These are phyloP conservation scores for Melastoma candidum DNA, from an alignment of 441 rosid species.

Conservation along the genomic window DNA sequence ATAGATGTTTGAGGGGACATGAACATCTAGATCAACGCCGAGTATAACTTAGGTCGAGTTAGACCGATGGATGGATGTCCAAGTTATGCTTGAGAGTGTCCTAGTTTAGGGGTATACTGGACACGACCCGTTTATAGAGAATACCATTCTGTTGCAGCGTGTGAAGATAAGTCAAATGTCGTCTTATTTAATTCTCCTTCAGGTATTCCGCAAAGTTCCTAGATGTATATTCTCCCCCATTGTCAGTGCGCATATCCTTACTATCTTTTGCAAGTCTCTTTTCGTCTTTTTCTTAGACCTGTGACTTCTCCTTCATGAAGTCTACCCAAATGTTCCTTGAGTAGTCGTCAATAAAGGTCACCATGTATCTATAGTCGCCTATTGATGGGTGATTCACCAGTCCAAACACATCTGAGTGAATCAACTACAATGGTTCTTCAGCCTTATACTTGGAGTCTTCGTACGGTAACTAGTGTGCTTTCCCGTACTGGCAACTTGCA, in stretches of 20 bases:
- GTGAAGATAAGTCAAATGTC: background rate
- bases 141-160: background rate
- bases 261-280: background rate
- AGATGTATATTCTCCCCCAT: background rate
- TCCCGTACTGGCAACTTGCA: conserved; percentile 3
- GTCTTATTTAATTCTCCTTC: no score
- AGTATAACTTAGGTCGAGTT: no score
- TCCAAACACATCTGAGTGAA: conserved; percentile 2
- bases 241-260: background rate
- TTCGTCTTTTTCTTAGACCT: background rate
- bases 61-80: no score
- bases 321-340: conserved; percentile 1
- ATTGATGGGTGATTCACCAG: conserved; percentile 6
- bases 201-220: background rate
- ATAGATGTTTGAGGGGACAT: no score
- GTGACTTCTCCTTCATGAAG: conserved; percentile 2
- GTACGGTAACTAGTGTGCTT: background rate
- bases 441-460: background rate
- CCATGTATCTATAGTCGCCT: conserved; percentile 1
- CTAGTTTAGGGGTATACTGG: no score
- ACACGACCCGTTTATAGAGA: no score
- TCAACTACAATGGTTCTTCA: background rate
- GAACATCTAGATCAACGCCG: no score
- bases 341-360: conserved; percentile 5
- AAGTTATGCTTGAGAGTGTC: no score